Evolutionary conservation across 768 basidiomycete species (phyloP).

Genomic region (Tubosaeta sp.): DNA sequence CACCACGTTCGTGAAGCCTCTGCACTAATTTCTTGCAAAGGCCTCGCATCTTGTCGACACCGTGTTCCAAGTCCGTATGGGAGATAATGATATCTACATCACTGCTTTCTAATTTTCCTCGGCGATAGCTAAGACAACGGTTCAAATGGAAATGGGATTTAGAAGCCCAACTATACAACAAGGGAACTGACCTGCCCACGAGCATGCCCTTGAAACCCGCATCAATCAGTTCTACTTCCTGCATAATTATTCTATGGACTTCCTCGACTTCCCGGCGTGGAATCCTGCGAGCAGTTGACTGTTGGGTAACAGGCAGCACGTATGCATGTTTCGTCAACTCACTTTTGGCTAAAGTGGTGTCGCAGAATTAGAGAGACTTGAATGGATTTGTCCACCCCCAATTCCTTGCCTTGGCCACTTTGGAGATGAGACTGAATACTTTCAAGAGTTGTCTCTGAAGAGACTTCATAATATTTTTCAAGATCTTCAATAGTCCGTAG

Average conservation of each 20-base stretch:
- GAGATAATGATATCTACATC: constrained; percentile 91
- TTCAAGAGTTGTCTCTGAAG: constrained; percentile 34
- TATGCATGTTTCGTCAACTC: constrained; percentile 7
- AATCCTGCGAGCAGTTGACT: constrained; percentile 43
- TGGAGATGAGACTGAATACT: constrained; percentile 22
- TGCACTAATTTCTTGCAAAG: constrained; percentile 59
- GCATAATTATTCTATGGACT: constrained; percentile 64
- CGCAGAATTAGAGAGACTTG: constrained; percentile 57
- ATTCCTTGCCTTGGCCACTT: constrained; percentile 13
- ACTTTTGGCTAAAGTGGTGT: constrained; percentile 52
- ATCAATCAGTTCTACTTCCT: constrained; percentile 58
- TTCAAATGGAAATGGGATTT: background rate
- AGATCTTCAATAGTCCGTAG: constrained; percentile 68
- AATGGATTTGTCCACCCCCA: constrained; percentile 39
- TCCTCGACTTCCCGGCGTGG: constrained; percentile 73
- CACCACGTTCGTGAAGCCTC: constrained; percentile 55
- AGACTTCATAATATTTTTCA: constrained; percentile 51
- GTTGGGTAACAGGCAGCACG: background rate
- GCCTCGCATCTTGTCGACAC: constrained; percentile 49
- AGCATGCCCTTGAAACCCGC: constrained; percentile 71
- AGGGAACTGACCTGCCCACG: constrained; percentile 65
- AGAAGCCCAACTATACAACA: background rate
- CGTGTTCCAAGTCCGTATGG: constrained; percentile 49
- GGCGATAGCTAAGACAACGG: constrained; percentile 58
- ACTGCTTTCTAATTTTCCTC: constrained; percentile 77